Conservation (phyloP, 495 filamentous ascomycete genomes). For the Aspergillus campestris region DNA sequence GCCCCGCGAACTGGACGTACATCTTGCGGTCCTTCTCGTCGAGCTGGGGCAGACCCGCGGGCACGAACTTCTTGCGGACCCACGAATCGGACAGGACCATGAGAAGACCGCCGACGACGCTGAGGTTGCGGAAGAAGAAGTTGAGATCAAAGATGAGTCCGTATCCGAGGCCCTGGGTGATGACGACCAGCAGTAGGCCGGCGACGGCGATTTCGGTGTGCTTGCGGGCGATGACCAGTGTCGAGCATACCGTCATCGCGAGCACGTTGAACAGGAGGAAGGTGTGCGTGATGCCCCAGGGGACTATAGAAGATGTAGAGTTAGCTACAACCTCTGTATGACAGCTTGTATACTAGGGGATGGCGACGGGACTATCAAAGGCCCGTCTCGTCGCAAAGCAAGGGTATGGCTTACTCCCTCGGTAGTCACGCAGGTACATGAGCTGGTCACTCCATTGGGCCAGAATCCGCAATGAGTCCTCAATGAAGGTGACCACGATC, state of each 20-base stretch:
- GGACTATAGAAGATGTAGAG: conserved; percentile 49
- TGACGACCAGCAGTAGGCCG: conserved; percentile 81
- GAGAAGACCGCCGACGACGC: conserved; percentile 89
- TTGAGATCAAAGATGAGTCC: conserved; percentile 98
- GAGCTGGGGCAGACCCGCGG: conserved; percentile 83
- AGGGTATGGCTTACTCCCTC: conserved; percentile 60
- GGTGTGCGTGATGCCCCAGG: conserved; percentile 79
- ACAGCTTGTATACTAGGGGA: background rate
- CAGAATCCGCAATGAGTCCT: conserved; percentile 90
- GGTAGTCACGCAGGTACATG: conserved; percentile 82
- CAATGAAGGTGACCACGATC: conserved; percentile 96
- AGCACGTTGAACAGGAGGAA: conserved; percentile 89
- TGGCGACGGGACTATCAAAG: background rate
- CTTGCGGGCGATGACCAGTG: conserved; percentile 82
- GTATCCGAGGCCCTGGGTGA: conserved; percentile 95
- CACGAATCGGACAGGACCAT: conserved; percentile 98
- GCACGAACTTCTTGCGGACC: conserved; percentile 95
- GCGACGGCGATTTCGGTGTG: conserved; percentile 86
- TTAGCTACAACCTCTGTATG: conserved; percentile 9
- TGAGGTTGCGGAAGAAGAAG: conserved; percentile 98
- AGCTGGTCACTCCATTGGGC: conserved; percentile 98
- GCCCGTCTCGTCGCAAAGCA: no score
- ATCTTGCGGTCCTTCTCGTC: conserved; percentile 99
- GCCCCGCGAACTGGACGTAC: conserved; percentile 97
- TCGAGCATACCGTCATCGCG: conserved; percentile 76